Evolutionary conservation across 331 rosid genomes (phyloP).

Genomic region (Rosa hybrid): DNA sequence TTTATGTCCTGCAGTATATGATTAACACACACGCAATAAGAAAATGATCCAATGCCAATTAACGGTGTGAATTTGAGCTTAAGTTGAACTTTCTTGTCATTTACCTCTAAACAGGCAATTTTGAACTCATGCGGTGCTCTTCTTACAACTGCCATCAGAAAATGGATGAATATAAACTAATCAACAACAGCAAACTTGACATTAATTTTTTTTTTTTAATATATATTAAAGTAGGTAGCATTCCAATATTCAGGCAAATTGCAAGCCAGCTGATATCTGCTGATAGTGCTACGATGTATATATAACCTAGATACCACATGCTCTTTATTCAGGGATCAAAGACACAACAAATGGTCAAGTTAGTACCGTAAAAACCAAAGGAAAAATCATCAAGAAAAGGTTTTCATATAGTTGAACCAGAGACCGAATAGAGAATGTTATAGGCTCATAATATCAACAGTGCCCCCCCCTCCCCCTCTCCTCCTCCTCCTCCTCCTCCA

Average conservation of each 20-base stretch:
- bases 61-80: constrained; percentile 9
- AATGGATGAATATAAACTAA: constrained; percentile 26
- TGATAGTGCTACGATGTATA: background rate
- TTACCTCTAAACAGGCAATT: constrained; percentile 96
- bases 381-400: background rate
- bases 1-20: constrained; percentile 67
- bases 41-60: background rate
- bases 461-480: background rate
- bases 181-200: constrained; percentile 22
- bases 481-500: too few species aligned
- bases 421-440: background rate
- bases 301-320: background rate
- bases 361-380: background rate
- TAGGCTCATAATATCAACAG: background rate
- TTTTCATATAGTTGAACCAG: background rate
- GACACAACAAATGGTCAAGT: constrained; percentile 2
- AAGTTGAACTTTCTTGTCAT: constrained; percentile 12
- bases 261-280: background rate
- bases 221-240: background rate
- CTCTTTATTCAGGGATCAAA: background rate
- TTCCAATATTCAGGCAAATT: background rate
- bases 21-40: constrained; percentile 1
- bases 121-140: constrained; percentile 99
- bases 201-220: too few species aligned
- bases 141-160: constrained; percentile 71